These are phyloP conservation scores for Yamadazyma friedrichii DNA, from an alignment of 1,139 yeast species.

Conservation along the genomic window DNA sequence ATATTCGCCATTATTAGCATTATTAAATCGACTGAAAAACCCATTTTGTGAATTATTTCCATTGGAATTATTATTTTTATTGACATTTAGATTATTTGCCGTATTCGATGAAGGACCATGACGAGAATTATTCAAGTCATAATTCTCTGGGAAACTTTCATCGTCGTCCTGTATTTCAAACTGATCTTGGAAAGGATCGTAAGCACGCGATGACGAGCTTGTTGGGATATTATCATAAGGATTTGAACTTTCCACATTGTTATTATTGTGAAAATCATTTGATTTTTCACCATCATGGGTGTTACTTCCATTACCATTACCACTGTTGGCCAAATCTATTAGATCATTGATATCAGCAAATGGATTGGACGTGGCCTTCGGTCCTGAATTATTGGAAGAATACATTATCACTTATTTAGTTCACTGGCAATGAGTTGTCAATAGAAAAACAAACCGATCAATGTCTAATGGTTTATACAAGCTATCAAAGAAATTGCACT, in stretches of 20 bases:
- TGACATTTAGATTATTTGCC: not conserved
- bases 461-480: too few relatives aligned
- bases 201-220: constrained; percentile 5
- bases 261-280: too few relatives aligned
- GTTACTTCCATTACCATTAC: too few relatives aligned
- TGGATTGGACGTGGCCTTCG: too few relatives aligned
- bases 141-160: not conserved
- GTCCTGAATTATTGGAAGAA: too few relatives aligned
- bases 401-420: too few relatives aligned
- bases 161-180: constrained; percentile 10
- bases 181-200: constrained; percentile 18
- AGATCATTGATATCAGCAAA: too few relatives aligned
- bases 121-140: not conserved
- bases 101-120: not conserved
- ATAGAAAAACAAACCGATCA: too few relatives aligned
- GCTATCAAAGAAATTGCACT: too few relatives aligned
- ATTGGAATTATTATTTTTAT: not conserved
- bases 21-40: constrained; percentile 9
- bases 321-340: too few relatives aligned
- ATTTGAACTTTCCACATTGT: constrained; percentile 1
- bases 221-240: constrained; percentile 13
- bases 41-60: constrained; percentile 2
- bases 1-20: constrained; percentile 11
- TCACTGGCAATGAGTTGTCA: too few relatives aligned
- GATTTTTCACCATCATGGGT: too few relatives aligned